Evolutionary conservation across 768 basidiomycete genomes (phyloP), one percentile per base, ranked within the genome.

Genomic region (Cystofilobasidium macerans): DNA sequence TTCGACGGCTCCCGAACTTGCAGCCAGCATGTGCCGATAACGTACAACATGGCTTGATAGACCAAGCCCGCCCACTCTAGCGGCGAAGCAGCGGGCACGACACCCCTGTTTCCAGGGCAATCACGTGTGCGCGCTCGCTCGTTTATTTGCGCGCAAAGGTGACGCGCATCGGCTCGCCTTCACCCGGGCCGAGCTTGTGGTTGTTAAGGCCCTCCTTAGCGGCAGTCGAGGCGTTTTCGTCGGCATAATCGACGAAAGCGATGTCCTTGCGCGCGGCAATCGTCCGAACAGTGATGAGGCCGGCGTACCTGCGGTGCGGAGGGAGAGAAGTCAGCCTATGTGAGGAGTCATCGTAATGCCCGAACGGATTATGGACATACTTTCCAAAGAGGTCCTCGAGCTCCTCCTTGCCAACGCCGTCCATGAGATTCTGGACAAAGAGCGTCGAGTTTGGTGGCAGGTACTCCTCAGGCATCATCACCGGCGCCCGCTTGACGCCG

Each of bases 401-500:
- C 73, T 88, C 86, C 61, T 95, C 93, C 74, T 94, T 92, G 62
- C 87, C 91, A 70, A 92, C 91, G 47, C 77, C 86, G 74, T 95
- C 91, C 24, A 93, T 92, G 28, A 99, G 80, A 75, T 97, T 97
- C 78, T 99, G 95, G 70, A 99, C 76, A 83, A 99, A 99, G 60
- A 99, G 82, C 77, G 98, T 94, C 76, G 93, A 92, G 86, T 99
- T 99, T 43, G 95, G 94, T 1, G 95, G 95, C 9, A 99, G 83
- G 76, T 97, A 98, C 76, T 99, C 95, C 85, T 99, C 95, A 45
- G 94, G 93, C 91, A 98, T 95, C 75, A 93, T 89, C 68, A 95
- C 87, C 20, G 61, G 40, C 32, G 28, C 48, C 42, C 51, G 36
- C 47, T 56, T 61, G 42, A n/a, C 45, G 45, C 3, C 45, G 32